A percentile compares a stretch with the other conserved stretches of the same genome.
These are phyloP conservation scores for Papiliotrema flavescens DNA, from an alignment of 1,284 basidiomycete genomes.

Conservation along the genomic window DNA sequence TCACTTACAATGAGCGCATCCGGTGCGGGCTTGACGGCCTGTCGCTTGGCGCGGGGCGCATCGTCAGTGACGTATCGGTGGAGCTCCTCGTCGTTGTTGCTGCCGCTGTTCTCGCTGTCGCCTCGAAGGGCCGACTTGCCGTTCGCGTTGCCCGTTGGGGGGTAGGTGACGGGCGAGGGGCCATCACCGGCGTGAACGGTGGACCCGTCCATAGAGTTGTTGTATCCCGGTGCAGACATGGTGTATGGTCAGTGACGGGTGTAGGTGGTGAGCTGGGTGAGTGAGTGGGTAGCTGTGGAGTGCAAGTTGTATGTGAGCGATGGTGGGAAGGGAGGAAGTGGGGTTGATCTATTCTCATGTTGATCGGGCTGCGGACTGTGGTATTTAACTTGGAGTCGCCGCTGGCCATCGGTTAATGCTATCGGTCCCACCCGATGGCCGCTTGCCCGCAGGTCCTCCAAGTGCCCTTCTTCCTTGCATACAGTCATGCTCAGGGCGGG, in stretches of 20 bases:
- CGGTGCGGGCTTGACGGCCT: neutral
- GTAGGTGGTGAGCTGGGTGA: neutral
- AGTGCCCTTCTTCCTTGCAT: no score
- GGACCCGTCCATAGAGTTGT: constrained; percentile 23
- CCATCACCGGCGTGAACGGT: constrained; percentile 16
- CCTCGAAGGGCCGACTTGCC: neutral
- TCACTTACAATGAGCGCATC: constrained; percentile 3
- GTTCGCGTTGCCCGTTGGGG: neutral
- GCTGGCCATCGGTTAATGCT: neutral
- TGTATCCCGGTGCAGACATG: constrained; percentile 23
- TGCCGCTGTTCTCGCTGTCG: neutral
- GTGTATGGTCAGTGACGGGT: constrained; percentile 1
- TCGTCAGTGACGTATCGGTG: constrained; percentile 43
- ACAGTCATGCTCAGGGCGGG: no score
- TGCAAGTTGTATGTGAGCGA: neutral
- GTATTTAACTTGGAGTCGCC: neutral
- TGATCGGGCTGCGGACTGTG: neutral
- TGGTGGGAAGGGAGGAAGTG: neutral
- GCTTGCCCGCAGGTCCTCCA: no score
- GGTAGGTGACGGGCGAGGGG: neutral
- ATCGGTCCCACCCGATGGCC: no score
- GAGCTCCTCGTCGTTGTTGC: constrained; percentile 27
- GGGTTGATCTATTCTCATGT: neutral
- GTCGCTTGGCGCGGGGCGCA: constrained; percentile 9
- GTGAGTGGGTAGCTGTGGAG: neutral